Evolutionary conservation across 805 yeast genomes (phyloP).

Genomic region (Monosporozyma aquatica): DNA sequence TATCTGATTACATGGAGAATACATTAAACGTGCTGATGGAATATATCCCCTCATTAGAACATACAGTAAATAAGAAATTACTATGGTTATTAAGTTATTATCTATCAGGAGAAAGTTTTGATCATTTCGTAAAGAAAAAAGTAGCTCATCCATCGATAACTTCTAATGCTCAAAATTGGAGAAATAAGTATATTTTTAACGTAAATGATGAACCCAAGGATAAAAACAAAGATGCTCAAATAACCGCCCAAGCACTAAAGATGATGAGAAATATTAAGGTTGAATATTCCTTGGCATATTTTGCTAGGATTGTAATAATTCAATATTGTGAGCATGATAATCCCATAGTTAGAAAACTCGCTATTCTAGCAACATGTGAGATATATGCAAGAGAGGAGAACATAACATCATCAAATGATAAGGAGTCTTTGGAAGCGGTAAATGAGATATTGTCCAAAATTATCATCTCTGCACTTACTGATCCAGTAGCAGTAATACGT

Average conservation of each 20-base stretch:
- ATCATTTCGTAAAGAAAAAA: conserved; percentile 61
- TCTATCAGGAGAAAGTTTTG: conserved; percentile 71
- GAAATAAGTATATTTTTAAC: conserved; percentile 61
- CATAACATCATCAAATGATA: conserved; percentile 65
- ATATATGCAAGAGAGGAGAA: conserved; percentile 73
- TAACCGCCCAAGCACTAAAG: conserved; percentile 69
- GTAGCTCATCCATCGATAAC: conserved; percentile 48
- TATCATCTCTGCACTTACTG: conserved; percentile 77
- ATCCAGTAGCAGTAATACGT: conserved; percentile 78
- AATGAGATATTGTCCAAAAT: conserved; percentile 76
- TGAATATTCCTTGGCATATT: conserved; percentile 70
- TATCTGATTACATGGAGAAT: conserved; percentile 74
- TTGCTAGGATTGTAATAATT: conserved; percentile 78
- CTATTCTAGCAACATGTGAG: conserved; percentile 75
- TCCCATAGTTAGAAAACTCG: conserved; percentile 70
- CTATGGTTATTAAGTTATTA: conserved; percentile 65
- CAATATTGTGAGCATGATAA: conserved; percentile 74
- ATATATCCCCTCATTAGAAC: conserved; percentile 72
- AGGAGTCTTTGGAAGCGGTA: conserved; percentile 67
- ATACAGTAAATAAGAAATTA: conserved; percentile 60
- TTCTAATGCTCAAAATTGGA: conserved; percentile 65
- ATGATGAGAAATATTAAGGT: conserved; percentile 71
- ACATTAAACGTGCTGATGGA: conserved; percentile 59
- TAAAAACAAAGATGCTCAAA: conserved; percentile 39
- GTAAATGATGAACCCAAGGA: conserved; percentile 46